A percentile compares a stretch with the other conserved stretches of the same genome.
phyloP scores from a whole-genome alignment of 2,329 filamentous ascomycete species.

The Aspergillus eucalypticola region DNA sequence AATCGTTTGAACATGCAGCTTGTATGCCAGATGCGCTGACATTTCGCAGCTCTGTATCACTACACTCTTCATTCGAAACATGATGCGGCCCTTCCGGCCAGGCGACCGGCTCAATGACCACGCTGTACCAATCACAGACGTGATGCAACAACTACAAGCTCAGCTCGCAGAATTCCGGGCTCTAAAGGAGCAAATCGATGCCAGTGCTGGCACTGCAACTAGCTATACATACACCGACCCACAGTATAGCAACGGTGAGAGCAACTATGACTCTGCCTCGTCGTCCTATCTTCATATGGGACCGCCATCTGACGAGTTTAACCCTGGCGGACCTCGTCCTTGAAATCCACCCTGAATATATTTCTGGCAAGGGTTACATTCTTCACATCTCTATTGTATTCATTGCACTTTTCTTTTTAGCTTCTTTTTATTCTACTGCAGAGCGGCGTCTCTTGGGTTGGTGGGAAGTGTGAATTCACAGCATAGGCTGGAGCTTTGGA shows the following conservation, averaged over 20 bases:
- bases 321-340: slow-evolving; percentile 12
- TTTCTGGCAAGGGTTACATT: not conserved
- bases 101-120: slow-evolving; percentile 69
- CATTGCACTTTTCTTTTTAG: slow-evolving; percentile 13
- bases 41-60: slow-evolving; percentile 71
- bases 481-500: slow-evolving; percentile 32
- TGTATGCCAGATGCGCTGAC: slow-evolving; percentile 8
- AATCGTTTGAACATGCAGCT: not conserved
- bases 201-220: slow-evolving; percentile 23
- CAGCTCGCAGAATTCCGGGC: slow-evolving; percentile 44
- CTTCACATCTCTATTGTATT: slow-evolving; percentile 6
- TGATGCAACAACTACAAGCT: slow-evolving; percentile 50
- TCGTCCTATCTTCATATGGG: slow-evolving; percentile 32
- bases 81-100: slow-evolving; percentile 67
- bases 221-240: slow-evolving; percentile 17
- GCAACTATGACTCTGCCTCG: slow-evolving; percentile 26
- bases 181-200: slow-evolving; percentile 42
- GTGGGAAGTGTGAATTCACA: slow-evolving; percentile 21
- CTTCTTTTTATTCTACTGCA: slow-evolving; percentile 14
- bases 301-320: slow-evolving; percentile 20
- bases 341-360: slow-evolving; percentile 11
- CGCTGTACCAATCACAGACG: slow-evolving; percentile 72
- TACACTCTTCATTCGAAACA: slow-evolving; percentile 75
- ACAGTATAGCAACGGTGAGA: slow-evolving; percentile 19
- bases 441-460: slow-evolving; percentile 29